Evolutionary conservation across 176 grass and related monocot species (phyloP).

Genomic region (Ampelocalamus luodianensis): DNA sequence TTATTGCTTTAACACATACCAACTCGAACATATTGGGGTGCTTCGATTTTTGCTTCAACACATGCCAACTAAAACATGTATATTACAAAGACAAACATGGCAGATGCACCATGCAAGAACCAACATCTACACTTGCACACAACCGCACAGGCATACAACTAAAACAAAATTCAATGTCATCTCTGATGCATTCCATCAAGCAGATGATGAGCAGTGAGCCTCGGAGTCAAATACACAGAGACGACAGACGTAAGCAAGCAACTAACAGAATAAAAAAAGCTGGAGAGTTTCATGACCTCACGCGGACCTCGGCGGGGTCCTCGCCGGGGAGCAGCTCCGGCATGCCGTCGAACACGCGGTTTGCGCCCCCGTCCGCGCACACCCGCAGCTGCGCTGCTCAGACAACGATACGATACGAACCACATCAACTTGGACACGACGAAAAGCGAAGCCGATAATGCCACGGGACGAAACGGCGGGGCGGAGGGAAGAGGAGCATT

Average conservation of each 20-base stretch:
- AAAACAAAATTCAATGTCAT: not conserved
- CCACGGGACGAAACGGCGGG: not conserved
- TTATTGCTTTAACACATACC: not conserved
- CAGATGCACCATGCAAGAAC: not conserved
- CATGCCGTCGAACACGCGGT: conserved; percentile 80
- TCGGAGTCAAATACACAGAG: not conserved
- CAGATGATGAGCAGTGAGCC: not conserved
- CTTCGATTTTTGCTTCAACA: not conserved
- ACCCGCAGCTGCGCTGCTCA: conserved; percentile 66
- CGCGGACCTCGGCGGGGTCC: conserved; percentile 63
- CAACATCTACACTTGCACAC: not conserved
- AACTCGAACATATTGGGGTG: not conserved
- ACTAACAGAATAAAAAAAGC: not conserved
- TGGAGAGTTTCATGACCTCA: conserved; percentile 38
- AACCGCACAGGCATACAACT: not conserved
- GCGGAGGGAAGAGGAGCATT: not conserved
- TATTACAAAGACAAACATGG: not conserved
- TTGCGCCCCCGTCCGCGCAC: conserved; percentile 91
- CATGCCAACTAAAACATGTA: not conserved
- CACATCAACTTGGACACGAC: not conserved
- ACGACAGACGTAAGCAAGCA: not conserved
- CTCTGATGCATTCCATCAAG: conserved; percentile 17
- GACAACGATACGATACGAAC: not conserved
- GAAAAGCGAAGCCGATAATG: not conserved
- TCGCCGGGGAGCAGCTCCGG: conserved; percentile 62